Conservation (phyloP, 805 yeast species). For the Wickerhamiella brachini region DNA sequence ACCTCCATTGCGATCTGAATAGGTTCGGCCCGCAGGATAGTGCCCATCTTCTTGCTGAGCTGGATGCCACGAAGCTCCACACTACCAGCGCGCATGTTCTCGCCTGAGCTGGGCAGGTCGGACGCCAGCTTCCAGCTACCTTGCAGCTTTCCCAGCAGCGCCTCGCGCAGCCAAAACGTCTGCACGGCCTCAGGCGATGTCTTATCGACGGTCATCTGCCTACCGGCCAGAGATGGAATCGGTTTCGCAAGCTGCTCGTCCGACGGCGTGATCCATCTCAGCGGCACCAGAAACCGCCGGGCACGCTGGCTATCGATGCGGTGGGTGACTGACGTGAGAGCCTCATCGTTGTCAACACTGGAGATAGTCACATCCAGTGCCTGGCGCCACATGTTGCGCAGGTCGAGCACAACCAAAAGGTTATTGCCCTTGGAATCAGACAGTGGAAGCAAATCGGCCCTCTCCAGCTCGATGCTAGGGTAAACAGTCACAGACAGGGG, state of each 20-base stretch:
- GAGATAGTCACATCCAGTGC: constrained; percentile 23
- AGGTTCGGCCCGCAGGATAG: constrained; percentile 27
- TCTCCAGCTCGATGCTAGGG: constrained; percentile 59
- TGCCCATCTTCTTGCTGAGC: constrained; percentile 47
- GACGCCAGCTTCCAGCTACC: constrained; percentile 46
- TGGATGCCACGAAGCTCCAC: constrained; percentile 57
- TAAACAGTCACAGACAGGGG: constrained; percentile 60
- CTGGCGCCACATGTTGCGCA: constrained; percentile 70
- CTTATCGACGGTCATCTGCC: constrained; percentile 49
- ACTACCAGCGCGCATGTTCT: constrained; percentile 35
- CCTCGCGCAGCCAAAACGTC: constrained; percentile 71
- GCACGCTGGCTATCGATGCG: constrained; percentile 30
- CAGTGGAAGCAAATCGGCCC: constrained; percentile 52
- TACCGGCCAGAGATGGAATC: constrained; percentile 58
- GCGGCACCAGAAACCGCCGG: constrained; percentile 56
- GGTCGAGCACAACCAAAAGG: constrained; percentile 58
- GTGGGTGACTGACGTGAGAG: constrained; percentile 2
- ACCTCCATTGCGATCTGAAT: constrained; percentile 7
- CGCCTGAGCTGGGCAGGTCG: constrained; percentile 6
- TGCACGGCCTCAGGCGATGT: constrained; percentile 44
- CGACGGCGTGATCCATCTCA: constrained; percentile 38
- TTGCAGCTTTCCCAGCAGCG: constrained; percentile 39
- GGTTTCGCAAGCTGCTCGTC: constrained; percentile 33
- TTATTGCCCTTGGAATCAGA: constrained; percentile 24
- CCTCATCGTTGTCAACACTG: constrained; percentile 4